Conservation (phyloP, 2,329 filamentous ascomycete genomes). For the Botryotinia globosa region DNA sequence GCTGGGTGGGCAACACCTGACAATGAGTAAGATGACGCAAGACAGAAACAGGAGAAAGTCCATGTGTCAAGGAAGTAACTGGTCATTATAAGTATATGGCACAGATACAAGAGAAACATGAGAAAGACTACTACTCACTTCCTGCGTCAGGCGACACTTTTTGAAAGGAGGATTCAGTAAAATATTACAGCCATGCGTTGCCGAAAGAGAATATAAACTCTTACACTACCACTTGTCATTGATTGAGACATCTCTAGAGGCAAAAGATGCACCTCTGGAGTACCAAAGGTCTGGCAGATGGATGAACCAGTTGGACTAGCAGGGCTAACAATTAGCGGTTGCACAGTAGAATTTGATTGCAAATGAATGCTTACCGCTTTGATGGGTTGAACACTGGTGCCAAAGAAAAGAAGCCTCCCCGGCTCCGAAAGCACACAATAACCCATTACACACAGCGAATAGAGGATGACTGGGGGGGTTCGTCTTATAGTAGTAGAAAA, state of each 20-base stretch:
- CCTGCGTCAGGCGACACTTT: fast-evolving
- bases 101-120: background rate
- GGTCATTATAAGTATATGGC: background rate
- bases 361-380: background rate
- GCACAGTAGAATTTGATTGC: background rate
- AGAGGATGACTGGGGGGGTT: too few relatives aligned
- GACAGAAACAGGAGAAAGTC: background rate
- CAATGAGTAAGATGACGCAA: background rate
- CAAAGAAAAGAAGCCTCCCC: background rate
- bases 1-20: background rate
- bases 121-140: background rate
- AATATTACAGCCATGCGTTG: background rate
- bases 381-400: background rate
- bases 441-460: too few relatives aligned
- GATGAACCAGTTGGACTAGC: background rate
- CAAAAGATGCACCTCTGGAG: background rate
- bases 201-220: background rate
- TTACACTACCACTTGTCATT: background rate
- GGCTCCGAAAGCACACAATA: background rate
- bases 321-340: background rate
- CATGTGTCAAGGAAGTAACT: background rate
- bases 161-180: background rate
- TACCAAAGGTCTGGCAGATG: background rate
- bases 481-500: too few relatives aligned
- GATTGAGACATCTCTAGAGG: background rate